phyloP scores from a whole-genome alignment of 2,329 filamentous ascomycete genomes.

The Cordyceps javanica region DNA sequence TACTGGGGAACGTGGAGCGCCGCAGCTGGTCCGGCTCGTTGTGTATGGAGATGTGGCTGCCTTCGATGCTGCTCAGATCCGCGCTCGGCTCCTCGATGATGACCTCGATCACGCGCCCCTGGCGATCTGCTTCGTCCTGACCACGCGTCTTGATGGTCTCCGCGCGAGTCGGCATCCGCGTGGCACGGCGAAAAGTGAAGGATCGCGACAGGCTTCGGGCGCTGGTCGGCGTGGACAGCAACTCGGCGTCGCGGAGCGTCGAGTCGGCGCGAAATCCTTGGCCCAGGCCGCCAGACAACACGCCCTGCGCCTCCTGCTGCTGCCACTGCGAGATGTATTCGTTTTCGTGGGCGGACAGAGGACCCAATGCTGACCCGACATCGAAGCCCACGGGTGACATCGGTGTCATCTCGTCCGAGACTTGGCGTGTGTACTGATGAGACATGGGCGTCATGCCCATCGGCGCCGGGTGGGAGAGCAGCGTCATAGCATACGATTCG shows the following conservation, averaged over 20 bases:
- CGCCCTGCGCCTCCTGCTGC: constrained; percentile 47
- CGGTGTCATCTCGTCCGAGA: constrained; percentile 13
- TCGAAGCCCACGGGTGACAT: constrained; percentile 34
- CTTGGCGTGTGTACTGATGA: constrained; percentile 20
- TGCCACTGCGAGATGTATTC: constrained; percentile 40
- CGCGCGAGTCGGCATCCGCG: constrained; percentile 23
- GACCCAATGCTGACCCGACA: constrained; percentile 40
- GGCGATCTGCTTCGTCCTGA: constrained; percentile 53
- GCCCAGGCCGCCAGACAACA: constrained; percentile 53
- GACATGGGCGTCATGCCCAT: constrained; percentile 29
- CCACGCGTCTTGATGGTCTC: constrained; percentile 44
- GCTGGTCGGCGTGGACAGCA: constrained; percentile 33
- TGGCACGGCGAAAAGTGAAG: constrained; percentile 31
- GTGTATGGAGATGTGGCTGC: constrained; percentile 25
- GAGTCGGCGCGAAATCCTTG: constrained; percentile 43
- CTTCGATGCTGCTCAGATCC: constrained; percentile 48
- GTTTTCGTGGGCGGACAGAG: constrained; percentile 37
- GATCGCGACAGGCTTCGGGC: constrained; percentile 34
- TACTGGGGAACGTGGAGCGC: constrained; percentile 31
- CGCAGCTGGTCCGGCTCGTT: constrained; percentile 25
- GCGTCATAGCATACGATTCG: constrained; percentile 37
- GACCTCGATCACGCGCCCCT: constrained; percentile 54
- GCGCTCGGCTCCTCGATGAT: constrained; percentile 42
- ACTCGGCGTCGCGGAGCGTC: constrained; percentile 43
- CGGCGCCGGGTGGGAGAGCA: constrained; percentile 35